Percentiles rank a stretch among this genome's conserved stretches.
Evolutionary conservation across 805 yeast species (phyloP).

Genomic region (Zygosaccharomyces bisporus): DNA sequence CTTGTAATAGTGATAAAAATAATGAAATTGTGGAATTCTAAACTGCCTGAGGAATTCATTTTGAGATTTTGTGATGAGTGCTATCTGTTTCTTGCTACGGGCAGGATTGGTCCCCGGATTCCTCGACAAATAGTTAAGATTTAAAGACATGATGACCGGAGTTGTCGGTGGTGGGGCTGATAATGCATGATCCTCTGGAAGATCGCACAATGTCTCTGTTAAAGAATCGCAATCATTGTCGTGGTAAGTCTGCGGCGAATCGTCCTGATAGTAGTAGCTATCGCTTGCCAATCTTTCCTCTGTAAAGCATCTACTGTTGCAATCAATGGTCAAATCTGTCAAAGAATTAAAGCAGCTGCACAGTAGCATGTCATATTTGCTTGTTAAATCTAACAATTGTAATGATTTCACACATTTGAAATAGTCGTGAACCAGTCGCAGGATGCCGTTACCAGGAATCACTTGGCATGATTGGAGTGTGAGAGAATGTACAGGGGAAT

Average conservation of each 20-base stretch:
- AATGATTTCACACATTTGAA: slow-evolving; percentile 42
- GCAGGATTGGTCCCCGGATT: slow-evolving; percentile 13
- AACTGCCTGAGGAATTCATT: slow-evolving; percentile 22
- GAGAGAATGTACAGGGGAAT: slow-evolving; percentile 38
- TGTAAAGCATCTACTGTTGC: slow-evolving; percentile 45
- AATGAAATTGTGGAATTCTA: slow-evolving; percentile 32
- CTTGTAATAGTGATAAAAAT: slow-evolving; percentile 30
- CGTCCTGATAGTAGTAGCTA: slow-evolving; percentile 24
- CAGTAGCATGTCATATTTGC: slow-evolving; percentile 46
- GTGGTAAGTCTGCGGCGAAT: slow-evolving; percentile 3
- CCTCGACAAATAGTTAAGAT: slow-evolving; percentile 25
- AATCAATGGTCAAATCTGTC: slow-evolving; percentile 43
- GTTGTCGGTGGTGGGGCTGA: slow-evolving; percentile 37
- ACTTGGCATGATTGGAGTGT: slow-evolving; percentile 36
- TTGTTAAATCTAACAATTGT: slow-evolving; percentile 38
- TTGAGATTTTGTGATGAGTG: slow-evolving; percentile 27
- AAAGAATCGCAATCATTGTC: slow-evolving; percentile 22
- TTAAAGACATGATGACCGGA: slow-evolving; percentile 26
- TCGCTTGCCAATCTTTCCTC: slow-evolving; percentile 24
- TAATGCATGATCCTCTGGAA: slow-evolving; percentile 17
- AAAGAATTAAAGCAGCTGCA: slow-evolving; percentile 45
- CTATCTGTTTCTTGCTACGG: slow-evolving; percentile 16
- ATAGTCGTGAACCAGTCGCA: slow-evolving; percentile 36
- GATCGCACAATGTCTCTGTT: slow-evolving; percentile 29
- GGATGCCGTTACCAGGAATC: slow-evolving; percentile 38